phyloP scores from a whole-genome alignment of 805 yeast species.

The Hanseniaspora lachancei region DNA sequence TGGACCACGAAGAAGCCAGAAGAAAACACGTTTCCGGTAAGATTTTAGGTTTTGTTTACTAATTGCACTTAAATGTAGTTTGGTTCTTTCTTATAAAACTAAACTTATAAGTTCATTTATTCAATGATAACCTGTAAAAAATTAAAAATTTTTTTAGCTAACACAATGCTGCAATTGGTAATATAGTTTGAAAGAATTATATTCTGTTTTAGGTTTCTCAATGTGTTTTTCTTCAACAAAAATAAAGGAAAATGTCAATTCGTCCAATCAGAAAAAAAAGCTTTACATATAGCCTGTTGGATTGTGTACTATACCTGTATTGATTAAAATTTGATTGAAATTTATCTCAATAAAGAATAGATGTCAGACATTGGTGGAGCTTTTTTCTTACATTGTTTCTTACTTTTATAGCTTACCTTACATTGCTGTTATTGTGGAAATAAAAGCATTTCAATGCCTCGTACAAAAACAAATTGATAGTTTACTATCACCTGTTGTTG shows the following conservation, averaged over 20 bases:
- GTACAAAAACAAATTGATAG: background rate
- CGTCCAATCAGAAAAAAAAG: background rate
- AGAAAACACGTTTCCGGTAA: slow-evolving; percentile 99
- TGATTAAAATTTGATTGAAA: slow-evolving; percentile 12
- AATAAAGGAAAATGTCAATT: background rate
- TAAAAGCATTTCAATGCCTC: background rate
- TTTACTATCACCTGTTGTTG: background rate
- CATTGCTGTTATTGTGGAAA: background rate
- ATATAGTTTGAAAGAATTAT: slow-evolving; percentile 8
- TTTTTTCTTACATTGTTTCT: slow-evolving; percentile 1
- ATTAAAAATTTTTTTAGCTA: background rate
- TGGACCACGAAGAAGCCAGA: slow-evolving; percentile 99
- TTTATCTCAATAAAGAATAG: slow-evolving; percentile 13
- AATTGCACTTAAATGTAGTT: slow-evolving; percentile 23
- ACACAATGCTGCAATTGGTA: background rate
- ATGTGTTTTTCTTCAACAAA: background rate
- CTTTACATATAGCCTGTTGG: slow-evolving; percentile 8
- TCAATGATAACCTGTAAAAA: background rate
- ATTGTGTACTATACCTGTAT: slow-evolving; percentile 13
- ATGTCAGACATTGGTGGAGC: slow-evolving; percentile 12
- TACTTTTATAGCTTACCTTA: background rate
- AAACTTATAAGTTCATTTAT: background rate
- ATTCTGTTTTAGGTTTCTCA: background rate
- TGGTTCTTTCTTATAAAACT: background rate
- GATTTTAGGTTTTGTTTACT: slow-evolving; percentile 96